Base-by-base conservation (phyloP, 176 grass and related monocot species). In the Zea luxurians region DNA sequence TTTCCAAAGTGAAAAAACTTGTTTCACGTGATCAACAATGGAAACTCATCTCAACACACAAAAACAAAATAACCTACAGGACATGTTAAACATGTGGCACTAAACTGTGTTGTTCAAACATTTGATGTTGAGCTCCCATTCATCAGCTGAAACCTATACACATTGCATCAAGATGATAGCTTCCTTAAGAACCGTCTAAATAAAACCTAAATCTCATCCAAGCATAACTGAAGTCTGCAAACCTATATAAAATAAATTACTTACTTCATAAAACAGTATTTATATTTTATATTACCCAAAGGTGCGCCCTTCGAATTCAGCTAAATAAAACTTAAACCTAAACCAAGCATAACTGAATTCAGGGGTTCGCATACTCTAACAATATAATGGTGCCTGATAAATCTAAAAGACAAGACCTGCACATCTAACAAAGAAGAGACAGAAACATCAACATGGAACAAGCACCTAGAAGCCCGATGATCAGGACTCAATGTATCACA, bases 341-440 rank as follows among this genome's bases (percentile, higher is more conserved):
- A 77, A 17, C 43, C 13, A 37, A 46, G 76, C 15, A 79, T 46
- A 80, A 48, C n/a, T 2, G 3, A 63, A 75, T 61, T 52, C 46
- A n/a, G n/a, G n/a, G n/a, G n/a, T n/a, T n/a, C n/a, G n/a, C n/a
- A n/a, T n/a, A n/a, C n/a, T n/a, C n/a, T n/a, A n/a, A n/a, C n/a
- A n/a, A n/a, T n/a, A n/a, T n/a, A 38, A 38, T 38, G 37, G 4
- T 38, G 37, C 37, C 37, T 38, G 4, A 4, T 38, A 38, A 38
- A 38, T 38, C 37, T 4, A 38, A 38, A 38, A 38, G 37, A 2
- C 37, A 38, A 38, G 37, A 41, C 66, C 37, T 76, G 37, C 64
- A 80, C 77, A 84, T 88, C 65, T 84, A 76, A 61, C 57, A 48
- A 64, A 40, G 61, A 88, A 76, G 34, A 78, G 2, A 16, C 27